Base-by-base conservation (phyloP, 2,329 filamentous ascomycete genomes). In the Fusarium subglutinans region DNA sequence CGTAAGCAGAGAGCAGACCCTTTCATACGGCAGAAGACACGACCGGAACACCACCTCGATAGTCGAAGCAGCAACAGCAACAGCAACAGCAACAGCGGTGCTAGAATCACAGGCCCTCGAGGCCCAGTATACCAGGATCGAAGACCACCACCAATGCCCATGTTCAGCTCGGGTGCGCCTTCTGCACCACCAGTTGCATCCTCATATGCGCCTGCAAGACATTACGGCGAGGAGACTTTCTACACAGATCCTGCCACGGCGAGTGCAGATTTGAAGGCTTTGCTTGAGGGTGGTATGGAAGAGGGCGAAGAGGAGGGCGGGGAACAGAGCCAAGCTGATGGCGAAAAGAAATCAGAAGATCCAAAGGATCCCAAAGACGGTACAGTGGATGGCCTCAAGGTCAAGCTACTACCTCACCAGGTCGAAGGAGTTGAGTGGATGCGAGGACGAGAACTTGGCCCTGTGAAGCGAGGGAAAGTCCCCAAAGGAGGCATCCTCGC, bases 371-470 rank as follows among this genome's bases (percentile, higher is more conserved):
- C 59, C 60, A 86, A 88, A 20, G 88, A 89, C 51, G 87, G 88
- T 5, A 83, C 82, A 1, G 70, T 98, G 1, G 92, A 95, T 61
- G 96, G 96, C 2, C 88, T 99, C 69, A 93, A 92, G 63, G 94
- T 98, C 69, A 95, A 93, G 78, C 87, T 99, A 6, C 87, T 99
- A 2, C 96, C 95, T 9, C 96, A 99, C 83, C 96, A 99, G 82
- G 91, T 98, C 20, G 94, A 98, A 63, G 96, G 96, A 77, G 92
- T 98, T 2, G 90, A 92, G 64, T 99, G 96, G 96, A 98, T 99
- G 94, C 92, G 90, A 63, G 93, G 95, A 67, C 94, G 97, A 78
- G 96, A 99, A 83, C 91, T 94, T 17, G 95, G 96, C 6, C 91
- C 91, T 24, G 91, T 93, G 69, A 98, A 96, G 84, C 93, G 92